Conservation (phyloP, 2,329 filamentous ascomycete species). For the Colletotrichum sansevieriae region DNA sequence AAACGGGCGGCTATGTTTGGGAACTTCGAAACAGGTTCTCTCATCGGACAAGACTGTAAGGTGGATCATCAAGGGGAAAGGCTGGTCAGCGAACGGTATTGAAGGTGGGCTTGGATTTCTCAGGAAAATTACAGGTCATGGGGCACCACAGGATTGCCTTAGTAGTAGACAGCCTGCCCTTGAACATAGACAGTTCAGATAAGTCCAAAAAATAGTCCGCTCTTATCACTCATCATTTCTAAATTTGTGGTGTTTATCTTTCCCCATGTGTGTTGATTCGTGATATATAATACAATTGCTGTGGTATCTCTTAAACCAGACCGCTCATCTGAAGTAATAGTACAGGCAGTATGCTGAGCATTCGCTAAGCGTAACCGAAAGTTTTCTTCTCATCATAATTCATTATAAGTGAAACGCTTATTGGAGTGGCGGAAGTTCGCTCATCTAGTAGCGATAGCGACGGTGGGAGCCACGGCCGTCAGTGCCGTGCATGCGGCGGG, state of each 20-base stretch:
- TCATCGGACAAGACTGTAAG: not conserved
- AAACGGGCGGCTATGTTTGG: not conserved
- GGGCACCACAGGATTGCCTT: slow-evolving; percentile 3
- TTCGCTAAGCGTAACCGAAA: not conserved
- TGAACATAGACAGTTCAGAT: not conserved
- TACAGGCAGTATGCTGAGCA: slow-evolving; percentile 24
- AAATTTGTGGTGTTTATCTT: not conserved
- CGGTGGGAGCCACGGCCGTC: slow-evolving; percentile 73
- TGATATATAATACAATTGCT: slow-evolving; percentile 17
- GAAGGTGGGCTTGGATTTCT: slow-evolving; percentile 15
- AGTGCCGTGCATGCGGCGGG: slow-evolving; percentile 79
- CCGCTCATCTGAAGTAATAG: slow-evolving; percentile 24
- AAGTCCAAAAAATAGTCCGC: not conserved
- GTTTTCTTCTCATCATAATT: slow-evolving; percentile 6
- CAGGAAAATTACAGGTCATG: slow-evolving; percentile 4
- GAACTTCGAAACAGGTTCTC: not conserved
- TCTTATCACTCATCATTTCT: not conserved
- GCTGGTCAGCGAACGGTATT: slow-evolving; percentile 6
- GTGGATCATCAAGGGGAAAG: not conserved
- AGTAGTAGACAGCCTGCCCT: not conserved
- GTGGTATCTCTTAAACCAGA: slow-evolving; percentile 31
- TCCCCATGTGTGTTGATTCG: not conserved
- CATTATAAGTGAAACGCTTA: slow-evolving; percentile 10
- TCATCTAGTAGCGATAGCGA: slow-evolving; percentile 43
- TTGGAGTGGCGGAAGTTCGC: not conserved